Base-by-base conservation (phyloP, 2,329 filamentous ascomycete species). In the Fusarium secorum region DNA sequence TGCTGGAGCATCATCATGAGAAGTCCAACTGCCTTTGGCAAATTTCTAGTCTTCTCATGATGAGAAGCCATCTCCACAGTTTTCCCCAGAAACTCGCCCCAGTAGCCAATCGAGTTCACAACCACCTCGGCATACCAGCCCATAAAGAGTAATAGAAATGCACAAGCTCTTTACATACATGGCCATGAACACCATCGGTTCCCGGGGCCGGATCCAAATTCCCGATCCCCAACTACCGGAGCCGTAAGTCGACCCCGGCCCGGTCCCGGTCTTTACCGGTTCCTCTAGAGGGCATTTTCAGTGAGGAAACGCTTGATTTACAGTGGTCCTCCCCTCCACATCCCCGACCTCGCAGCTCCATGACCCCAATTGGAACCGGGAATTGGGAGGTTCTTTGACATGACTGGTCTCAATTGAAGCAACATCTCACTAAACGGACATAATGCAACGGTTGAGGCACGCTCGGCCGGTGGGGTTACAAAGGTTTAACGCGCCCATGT, bases 211-310 rank as follows among this genome's bases (percentile, higher is more conserved):
- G 73, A 41, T 60, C 9, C 51, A 39, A 63, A 59, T 59, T 66
- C 38, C 38, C 42, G 24, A 32, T 55, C 51, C 49, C 44, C 26
- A 42, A 49, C n/a, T 64, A 24, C 45, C 55, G 48, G 59, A 46
- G 46, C 60, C 64, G 64, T 53, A 13, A 28, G 26, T 54, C 51
- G 6, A 22, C 48, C n/a, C 56, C 56, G 68, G 64, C 62, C 74
- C 74, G 74, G 60, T 65, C 30, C 62, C 62, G 62, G 62, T 59
- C 60, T 33, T 53, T 76, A 68, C 72, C 72, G 72, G 72, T 74
- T 74, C 66, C 53, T n/a, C 30, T 11, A 51, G n/a, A 15, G 28
- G 52, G 36, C 22, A 44, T 45, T 26, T 56, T 57, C 36, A 68
- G 55, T 44, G 48, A 61, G 54, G 35, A 15, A 30, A n/a, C 24